Conservation (phyloP, 371 early-diverging fungal genomes). For the Rhizopus stolonifer region DNA sequence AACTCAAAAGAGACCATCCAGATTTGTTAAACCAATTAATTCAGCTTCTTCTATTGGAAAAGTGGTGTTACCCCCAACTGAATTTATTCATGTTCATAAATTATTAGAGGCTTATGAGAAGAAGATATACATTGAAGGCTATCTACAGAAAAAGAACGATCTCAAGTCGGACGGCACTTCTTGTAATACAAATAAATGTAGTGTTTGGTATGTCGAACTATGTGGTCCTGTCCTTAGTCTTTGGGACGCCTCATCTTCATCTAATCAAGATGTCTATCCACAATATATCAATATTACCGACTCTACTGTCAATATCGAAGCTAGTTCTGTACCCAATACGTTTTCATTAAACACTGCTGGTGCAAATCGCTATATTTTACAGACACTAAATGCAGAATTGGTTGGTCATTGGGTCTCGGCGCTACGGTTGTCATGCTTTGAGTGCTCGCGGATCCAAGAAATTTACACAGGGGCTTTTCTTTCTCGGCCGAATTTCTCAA, state of each 20-base stretch:
- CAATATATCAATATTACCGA: constrained; percentile 76
- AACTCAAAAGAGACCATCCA: constrained; percentile 32
- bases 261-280: constrained; percentile 33
- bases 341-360: constrained; percentile 68
- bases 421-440: constrained; percentile 73
- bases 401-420: constrained; percentile 22
- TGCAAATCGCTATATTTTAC: constrained; percentile 63
- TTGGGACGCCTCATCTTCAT: constrained; percentile 46
- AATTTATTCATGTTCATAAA: constrained; percentile 25
- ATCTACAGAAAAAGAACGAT: constrained; percentile 65
- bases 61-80: constrained; percentile 2
- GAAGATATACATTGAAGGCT: constrained; percentile 70
- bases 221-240: constrained; percentile 64
- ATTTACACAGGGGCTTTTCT: constrained; percentile 70
- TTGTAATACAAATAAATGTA: constrained; percentile 55
- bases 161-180: constrained; percentile 55
- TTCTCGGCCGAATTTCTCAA: constrained; percentile 28
- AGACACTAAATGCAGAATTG: constrained; percentile 39
- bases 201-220: constrained; percentile 68
- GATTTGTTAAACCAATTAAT: constrained; percentile 38
- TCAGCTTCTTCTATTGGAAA: constrained; percentile 3
- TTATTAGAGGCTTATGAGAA: constrained; percentile 56
- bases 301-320: constrained; percentile 52
- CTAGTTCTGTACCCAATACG: constrained; percentile 36
- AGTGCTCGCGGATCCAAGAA: constrained; percentile 73